phyloP scores from a whole-genome alignment of 495 filamentous ascomycete species.

The Monascus purpureus region DNA sequence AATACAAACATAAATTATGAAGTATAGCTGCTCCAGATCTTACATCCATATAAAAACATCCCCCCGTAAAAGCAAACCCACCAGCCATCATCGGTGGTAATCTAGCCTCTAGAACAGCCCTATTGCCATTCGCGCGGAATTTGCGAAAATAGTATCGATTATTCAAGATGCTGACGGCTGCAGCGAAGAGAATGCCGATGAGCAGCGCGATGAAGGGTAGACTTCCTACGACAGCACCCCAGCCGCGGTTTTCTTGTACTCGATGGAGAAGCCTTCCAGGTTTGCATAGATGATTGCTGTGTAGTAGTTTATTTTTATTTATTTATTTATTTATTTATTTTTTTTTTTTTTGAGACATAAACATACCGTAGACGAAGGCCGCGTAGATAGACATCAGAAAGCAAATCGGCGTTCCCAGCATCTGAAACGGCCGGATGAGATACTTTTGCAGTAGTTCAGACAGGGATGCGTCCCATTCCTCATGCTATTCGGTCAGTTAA shows the following conservation, averaged over 20 bases:
- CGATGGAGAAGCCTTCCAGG: constrained; percentile 20
- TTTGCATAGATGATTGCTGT: constrained; percentile 20
- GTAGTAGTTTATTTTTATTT: too few relatives aligned
- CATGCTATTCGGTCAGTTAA: constrained; percentile 26
- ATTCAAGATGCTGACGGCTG: constrained; percentile 11
- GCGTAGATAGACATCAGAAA: constrained; percentile 24
- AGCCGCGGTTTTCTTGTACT: constrained; percentile 15
- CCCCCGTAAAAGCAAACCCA: constrained; percentile 30
- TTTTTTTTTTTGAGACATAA: too few relatives aligned
- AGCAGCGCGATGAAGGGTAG: constrained; percentile 18
- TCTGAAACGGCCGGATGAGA: constrained; percentile 20
- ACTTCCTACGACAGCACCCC: constrained; percentile 9
- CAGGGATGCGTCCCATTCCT: constrained; percentile 21
- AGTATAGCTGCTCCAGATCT: too few relatives aligned
- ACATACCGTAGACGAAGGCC: constrained; percentile 20
- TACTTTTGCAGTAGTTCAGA: constrained; percentile 18
- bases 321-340: too few relatives aligned
- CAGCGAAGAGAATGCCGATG: constrained; percentile 14
- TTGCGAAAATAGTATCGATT: constrained; percentile 14
- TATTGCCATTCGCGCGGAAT: constrained; percentile 7
- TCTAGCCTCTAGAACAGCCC: constrained; percentile 18
- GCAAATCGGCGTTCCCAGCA: constrained; percentile 27
- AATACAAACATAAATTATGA: too few relatives aligned
- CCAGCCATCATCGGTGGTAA: constrained; percentile 35
- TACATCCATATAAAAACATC: constrained; percentile 35